Evolutionary conservation across 192 early-diverging fungal genomes (phyloP).

Genomic region (Entrophospora sp.): DNA sequence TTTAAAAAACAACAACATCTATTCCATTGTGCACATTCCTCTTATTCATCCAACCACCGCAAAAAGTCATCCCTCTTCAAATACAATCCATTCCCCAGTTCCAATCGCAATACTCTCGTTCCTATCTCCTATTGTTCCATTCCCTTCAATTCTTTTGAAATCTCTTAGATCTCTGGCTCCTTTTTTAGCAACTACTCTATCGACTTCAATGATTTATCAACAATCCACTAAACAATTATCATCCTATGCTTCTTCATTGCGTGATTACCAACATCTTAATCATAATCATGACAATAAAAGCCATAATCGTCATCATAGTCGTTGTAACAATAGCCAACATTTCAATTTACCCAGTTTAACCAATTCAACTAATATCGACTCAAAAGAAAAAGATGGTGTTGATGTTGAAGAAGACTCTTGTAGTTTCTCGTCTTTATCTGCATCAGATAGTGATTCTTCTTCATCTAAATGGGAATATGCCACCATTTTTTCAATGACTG

Average conservation of each 20-base stretch:
- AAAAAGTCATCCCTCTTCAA: conserved; percentile 25
- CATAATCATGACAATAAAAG: too few relatives aligned
- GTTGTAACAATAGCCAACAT: conserved; percentile 11
- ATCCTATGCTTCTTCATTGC: conserved; percentile 19
- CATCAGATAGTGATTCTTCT: not conserved
- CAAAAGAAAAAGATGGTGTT: too few relatives aligned
- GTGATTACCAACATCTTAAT: too few relatives aligned
- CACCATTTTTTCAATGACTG: conserved; percentile 13
- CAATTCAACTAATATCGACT: conserved; percentile 7
- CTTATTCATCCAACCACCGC: conserved; percentile 35
- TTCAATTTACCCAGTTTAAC: conserved; percentile 6
- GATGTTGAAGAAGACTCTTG: not conserved
- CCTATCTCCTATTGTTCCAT: conserved; percentile 43
- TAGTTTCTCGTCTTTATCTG: not conserved
- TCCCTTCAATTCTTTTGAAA: conserved; percentile 32
- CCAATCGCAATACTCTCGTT: conserved; percentile 48
- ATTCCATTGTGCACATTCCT: conserved; percentile 46
- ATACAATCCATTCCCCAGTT: conserved; percentile 23
- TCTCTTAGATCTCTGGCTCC: conserved; percentile 32
- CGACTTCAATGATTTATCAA: conserved; percentile 17
- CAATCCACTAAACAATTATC: conserved; percentile 9
- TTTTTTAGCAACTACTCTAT: conserved; percentile 37
- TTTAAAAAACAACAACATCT: conserved; percentile 24
- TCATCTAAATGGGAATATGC: conserved; percentile 10
- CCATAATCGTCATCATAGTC: conserved; percentile 15